Conservation (phyloP, 805 yeast genomes). For the Dipodascopsis tothii region DNA sequence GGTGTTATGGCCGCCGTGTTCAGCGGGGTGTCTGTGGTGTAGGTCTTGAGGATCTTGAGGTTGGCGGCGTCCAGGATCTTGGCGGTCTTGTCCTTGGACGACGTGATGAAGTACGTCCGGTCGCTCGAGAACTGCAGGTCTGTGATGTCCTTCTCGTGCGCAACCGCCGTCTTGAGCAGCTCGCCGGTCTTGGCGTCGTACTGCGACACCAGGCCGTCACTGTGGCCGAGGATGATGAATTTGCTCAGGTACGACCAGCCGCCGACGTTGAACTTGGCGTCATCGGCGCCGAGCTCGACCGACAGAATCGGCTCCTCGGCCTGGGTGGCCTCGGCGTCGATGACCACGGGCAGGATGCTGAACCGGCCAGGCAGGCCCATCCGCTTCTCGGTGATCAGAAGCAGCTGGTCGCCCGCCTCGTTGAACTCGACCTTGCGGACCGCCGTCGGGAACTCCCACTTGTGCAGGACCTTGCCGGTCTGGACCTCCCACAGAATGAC, state of each 20-base stretch:
- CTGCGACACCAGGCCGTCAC: constrained; percentile 76
- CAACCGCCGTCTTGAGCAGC: constrained; percentile 47
- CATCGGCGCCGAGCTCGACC: constrained; percentile 29
- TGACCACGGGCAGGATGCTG: constrained; percentile 54
- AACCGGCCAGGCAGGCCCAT: constrained; percentile 84
- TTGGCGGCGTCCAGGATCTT: constrained; percentile 70
- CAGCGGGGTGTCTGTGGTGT: constrained; percentile 83
- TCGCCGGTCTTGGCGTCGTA: constrained; percentile 73
- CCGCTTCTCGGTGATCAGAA: constrained; percentile 81
- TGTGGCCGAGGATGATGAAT: constrained; percentile 77
- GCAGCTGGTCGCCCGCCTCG: constrained; percentile 58
- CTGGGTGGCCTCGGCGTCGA: constrained; percentile 34
- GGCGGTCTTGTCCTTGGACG: constrained; percentile 87
- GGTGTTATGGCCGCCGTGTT: constrained; percentile 95
- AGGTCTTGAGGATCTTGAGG: constrained; percentile 63
- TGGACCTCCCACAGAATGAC: constrained; percentile 77
- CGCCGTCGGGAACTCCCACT: constrained; percentile 75
- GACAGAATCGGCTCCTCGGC: constrained; percentile 21
- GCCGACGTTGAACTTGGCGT: constrained; percentile 65
- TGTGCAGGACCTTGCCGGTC: constrained; percentile 66
- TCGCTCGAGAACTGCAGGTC: constrained; percentile 89
- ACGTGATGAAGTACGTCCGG: constrained; percentile 78
- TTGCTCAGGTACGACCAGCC: constrained; percentile 63
- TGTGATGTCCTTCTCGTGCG: constrained; percentile 68
- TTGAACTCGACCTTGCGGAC: constrained; percentile 83